Conservation (phyloP, 768 basidiomycete species). For the Xerocomellus intermedius region DNA sequence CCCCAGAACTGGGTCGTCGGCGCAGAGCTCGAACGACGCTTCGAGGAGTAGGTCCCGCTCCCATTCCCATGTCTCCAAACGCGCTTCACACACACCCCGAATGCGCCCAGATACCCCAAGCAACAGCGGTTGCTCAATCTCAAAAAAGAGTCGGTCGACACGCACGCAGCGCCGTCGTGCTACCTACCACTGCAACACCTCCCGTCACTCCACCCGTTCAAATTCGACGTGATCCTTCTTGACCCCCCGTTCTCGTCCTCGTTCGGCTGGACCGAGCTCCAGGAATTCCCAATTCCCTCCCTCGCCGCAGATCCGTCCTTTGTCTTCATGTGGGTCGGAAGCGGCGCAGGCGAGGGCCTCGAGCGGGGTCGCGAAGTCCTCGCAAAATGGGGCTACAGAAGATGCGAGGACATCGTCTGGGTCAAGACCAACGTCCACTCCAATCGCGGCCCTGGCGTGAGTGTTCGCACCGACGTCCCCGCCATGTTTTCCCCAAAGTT, state of each 20-base stretch:
- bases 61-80: not conserved
- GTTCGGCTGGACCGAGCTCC: conserved; percentile 82
- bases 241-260: conserved; percentile 88
- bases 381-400: conserved; percentile 89
- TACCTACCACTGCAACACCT: conserved; percentile 67
- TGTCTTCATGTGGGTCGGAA: conserved; percentile 94
- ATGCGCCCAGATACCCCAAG: conserved; percentile 80
- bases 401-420: conserved; percentile 99
- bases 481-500: not conserved
- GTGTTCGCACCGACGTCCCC: conserved; percentile 22
- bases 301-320: conserved; percentile 92
- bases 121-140: conserved; percentile 80
- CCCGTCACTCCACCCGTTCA: conserved; percentile 53
- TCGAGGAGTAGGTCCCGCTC: conserved; percentile 81
- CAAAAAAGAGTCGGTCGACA: conserved; percentile 76
- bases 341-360: conserved; percentile 84
- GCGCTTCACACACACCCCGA: not conserved
- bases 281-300: conserved; percentile 75
- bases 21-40: conserved; percentile 82
- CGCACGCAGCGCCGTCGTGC: conserved; percentile 66
- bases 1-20: conserved; percentile 93
- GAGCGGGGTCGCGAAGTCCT: conserved; percentile 90
- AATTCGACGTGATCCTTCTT: conserved; percentile 90
- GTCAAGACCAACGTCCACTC: conserved; percentile 82
- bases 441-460: conserved; percentile 74